A percentile compares a stretch with the other conserved stretches of the same genome.
Evolutionary conservation across 495 filamentous ascomycete genomes (phyloP).

Genomic region (Podospora anserina): DNA sequence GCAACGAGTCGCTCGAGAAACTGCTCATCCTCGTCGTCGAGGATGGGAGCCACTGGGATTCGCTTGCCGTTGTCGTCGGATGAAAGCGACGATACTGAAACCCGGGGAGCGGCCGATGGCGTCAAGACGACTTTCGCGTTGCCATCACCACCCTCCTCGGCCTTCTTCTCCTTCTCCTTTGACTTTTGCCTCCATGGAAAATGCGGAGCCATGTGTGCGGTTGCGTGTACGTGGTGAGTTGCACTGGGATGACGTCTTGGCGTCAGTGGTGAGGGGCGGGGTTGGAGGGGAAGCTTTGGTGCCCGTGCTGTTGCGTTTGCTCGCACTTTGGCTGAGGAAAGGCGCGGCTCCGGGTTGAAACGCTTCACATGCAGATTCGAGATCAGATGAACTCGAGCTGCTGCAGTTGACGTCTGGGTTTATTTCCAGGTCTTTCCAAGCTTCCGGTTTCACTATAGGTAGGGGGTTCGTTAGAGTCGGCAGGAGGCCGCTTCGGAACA

Average conservation of each 20-base stretch:
- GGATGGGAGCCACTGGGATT: conserved; percentile 26
- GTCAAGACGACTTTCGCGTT: background rate
- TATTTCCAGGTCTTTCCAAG: background rate
- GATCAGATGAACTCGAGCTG: background rate
- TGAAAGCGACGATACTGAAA: background rate
- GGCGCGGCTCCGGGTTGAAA: background rate
- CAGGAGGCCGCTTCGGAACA: background rate
- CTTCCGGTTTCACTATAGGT: background rate
- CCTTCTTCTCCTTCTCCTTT: conserved; percentile 22
- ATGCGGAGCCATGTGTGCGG: conserved; percentile 14
- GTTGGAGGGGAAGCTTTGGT: background rate
- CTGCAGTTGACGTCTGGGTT: background rate
- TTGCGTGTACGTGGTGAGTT: conserved; percentile 3
- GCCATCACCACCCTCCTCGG: conserved; percentile 15
- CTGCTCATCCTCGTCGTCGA: conserved; percentile 42
- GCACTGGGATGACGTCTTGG: conserved; percentile 10
- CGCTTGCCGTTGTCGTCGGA: conserved; percentile 5
- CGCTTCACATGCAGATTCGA: background rate
- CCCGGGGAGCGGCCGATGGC: background rate
- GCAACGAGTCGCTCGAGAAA: conserved; percentile 46
- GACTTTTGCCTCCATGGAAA: conserved; percentile 30
- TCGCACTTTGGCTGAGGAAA: background rate
- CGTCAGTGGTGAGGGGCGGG: conserved; percentile 23
- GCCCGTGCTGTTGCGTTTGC: too few species aligned
- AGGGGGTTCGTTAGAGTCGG: background rate